These are phyloP conservation scores for Penicillium odoratum DNA, from an alignment of 495 filamentous ascomycete genomes.

Conservation along the genomic window DNA sequence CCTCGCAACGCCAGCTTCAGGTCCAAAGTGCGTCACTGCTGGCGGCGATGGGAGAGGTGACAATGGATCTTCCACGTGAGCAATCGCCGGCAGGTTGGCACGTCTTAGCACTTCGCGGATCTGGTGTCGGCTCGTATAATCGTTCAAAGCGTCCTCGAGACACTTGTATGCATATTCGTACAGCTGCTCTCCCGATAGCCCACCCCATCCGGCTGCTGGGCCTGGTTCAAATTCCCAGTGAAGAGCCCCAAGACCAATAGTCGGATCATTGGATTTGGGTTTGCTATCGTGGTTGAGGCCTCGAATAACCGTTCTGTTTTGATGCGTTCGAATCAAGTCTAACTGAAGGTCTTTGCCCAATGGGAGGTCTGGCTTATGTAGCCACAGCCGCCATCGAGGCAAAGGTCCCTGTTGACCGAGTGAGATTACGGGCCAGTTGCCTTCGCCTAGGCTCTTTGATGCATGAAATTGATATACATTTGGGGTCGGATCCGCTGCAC, in stretches of 20 bases:
- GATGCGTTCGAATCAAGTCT: constrained; percentile 13
- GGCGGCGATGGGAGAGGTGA: constrained; percentile 18
- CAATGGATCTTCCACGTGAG: constrained; percentile 26
- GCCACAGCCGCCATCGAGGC: constrained; percentile 22
- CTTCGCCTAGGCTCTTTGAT: neutral
- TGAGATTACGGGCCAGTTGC: neutral
- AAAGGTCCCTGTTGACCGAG: constrained; percentile 15
- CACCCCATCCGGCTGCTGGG: constrained; percentile 5
- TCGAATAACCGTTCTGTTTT: constrained; percentile 4
- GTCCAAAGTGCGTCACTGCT: neutral
- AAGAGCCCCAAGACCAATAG: constrained; percentile 15
- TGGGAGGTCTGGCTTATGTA: neutral
- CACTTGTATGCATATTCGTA: constrained; percentile 21
- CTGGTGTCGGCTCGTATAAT: constrained; percentile 12
- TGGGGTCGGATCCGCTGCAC: neutral
- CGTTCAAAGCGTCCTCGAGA: constrained; percentile 17
- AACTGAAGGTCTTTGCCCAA: neutral
- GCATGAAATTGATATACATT: neutral
- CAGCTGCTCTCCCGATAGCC: constrained; percentile 10
- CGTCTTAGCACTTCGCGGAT: constrained; percentile 13
- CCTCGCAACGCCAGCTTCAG: neutral
- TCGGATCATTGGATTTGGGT: constrained; percentile 8
- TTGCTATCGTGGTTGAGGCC: constrained; percentile 1
- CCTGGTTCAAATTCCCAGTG: constrained; percentile 33
- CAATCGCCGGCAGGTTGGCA: constrained; percentile 4